Base-by-base conservation (phyloP, 2,329 filamentous ascomycete genomes). In the Aspergillus melleus region DNA sequence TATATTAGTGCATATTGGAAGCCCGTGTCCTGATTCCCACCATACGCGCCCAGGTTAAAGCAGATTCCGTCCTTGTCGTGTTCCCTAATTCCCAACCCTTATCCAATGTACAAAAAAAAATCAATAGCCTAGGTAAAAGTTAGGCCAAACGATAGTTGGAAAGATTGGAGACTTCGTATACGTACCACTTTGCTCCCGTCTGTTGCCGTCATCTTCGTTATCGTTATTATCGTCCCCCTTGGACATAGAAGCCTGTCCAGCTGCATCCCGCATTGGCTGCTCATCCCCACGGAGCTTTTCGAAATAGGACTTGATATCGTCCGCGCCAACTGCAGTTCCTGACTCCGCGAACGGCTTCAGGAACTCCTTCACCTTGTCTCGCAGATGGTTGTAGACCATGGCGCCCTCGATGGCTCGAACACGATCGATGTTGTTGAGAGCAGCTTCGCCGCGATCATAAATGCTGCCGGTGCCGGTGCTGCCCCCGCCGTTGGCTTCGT, bases 241-340 rank as follows among this genome's bases (percentile, higher is more conserved):
- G 26, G 70, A 76, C 2, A 76, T 77, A 60, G 65, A 72, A 8
- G 84, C 84, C 24, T 79, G 80, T 57, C 83, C 81, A 14, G 83
- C 84, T 0, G 88, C 88, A 64, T 87, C 84, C 67, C 81, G 81
- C 58, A 92, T 91, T 0, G 82, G 90, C 67, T 90, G 80, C 49
- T 92, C 90, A 75, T 98, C 95, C 60, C 95, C 95, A 64, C 95
- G 85, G 67, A 99, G 78, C 79, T 95, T 94, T 54, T 94, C 94
- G 83, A 99, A 99, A 74, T 97, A 96, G 2, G 86, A 86, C 76
- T 97, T 99, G 77, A 99, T 95, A 76, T 98, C 93, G 72, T 99
- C 95, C 1, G 94, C 94, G 1, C 92, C 89, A 22, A 99, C 93
- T 0, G 91, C 88, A 75, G 90, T 81, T 1, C 94, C 94, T 63